A percentile compares a stretch with the other conserved stretches of the same genome.
phyloP scores from a whole-genome alignment of 768 basidiomycete genomes.

The Naganishia friedmannii region DNA sequence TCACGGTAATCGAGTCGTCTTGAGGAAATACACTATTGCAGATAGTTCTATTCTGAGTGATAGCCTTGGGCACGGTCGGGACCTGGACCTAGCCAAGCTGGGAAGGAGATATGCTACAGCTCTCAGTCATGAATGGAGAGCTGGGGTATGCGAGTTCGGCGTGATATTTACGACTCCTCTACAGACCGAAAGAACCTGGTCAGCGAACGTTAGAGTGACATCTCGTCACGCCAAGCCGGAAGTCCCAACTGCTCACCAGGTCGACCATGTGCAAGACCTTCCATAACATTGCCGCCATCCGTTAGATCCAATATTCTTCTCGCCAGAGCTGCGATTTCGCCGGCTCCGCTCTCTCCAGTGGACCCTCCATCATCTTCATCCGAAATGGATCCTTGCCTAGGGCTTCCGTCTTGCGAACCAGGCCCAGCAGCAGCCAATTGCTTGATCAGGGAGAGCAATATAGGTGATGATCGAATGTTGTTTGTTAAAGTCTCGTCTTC shows the following conservation, averaged over 20 bases:
- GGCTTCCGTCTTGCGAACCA: constrained; percentile 60
- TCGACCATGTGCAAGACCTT: constrained; percentile 17
- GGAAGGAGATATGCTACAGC: neutral
- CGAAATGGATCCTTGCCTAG: constrained; percentile 62
- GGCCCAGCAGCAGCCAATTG: constrained; percentile 65
- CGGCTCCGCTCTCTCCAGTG: constrained; percentile 63
- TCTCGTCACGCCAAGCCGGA: neutral
- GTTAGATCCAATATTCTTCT: constrained; percentile 82
- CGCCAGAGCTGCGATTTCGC: constrained; percentile 83
- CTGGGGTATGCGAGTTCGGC: neutral
- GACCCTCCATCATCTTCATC: constrained; percentile 62
- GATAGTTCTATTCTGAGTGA: neutral
- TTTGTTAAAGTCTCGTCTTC: constrained; percentile 85
- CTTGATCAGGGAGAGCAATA: constrained; percentile 81
- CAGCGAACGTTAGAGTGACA: neutral
- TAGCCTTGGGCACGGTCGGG: neutral
- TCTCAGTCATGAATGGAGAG: neutral
- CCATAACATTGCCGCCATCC: constrained; percentile 55
- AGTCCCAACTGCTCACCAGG: neutral
- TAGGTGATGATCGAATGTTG: constrained; percentile 79
- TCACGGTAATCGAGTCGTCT: neutral
- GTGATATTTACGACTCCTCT: neutral
- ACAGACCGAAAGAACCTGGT: constrained; percentile 23
- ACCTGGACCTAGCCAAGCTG: neutral
- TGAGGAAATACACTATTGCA: constrained; percentile 10